Conservation (phyloP, 2,329 filamentous ascomycete genomes). For the Colletotrichum sp. region DNA sequence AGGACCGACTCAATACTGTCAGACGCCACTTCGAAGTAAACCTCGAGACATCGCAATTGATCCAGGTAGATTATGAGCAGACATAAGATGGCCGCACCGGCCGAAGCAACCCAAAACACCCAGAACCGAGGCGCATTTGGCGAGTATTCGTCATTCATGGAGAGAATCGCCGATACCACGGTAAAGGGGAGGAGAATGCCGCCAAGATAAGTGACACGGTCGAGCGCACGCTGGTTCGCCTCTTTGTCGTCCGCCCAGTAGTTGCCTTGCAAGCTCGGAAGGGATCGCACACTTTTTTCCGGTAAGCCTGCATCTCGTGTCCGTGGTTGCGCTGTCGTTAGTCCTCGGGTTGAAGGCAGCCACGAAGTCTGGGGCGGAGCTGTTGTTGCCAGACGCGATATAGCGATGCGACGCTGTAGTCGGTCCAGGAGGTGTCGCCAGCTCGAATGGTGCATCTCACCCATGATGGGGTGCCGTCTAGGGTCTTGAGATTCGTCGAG, state of each 20-base stretch:
- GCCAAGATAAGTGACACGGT: constrained; percentile 55
- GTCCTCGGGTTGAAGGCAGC: constrained; percentile 18
- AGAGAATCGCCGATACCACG: constrained; percentile 51
- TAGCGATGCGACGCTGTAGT: constrained; percentile 27
- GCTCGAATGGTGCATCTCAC: constrained; percentile 16
- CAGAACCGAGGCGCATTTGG: constrained; percentile 48
- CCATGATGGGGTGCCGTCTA: neutral
- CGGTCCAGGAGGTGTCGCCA: constrained; percentile 38
- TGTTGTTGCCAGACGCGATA: constrained; percentile 3
- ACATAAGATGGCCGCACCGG: constrained; percentile 41
- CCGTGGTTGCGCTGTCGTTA: neutral
- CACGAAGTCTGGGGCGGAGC: constrained; percentile 25
- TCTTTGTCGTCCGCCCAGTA: constrained; percentile 23
- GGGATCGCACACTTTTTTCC: neutral
- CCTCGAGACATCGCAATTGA: constrained; percentile 48
- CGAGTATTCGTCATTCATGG: constrained; percentile 50
- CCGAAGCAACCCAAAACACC: constrained; percentile 52
- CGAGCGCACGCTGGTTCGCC: constrained; percentile 44
- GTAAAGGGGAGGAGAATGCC: constrained; percentile 53
- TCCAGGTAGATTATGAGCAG: constrained; percentile 54
- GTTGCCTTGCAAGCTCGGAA: neutral
- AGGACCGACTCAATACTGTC: constrained; percentile 26
- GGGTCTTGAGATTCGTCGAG: constrained; percentile 24
- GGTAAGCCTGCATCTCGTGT: neutral
- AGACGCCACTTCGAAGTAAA: constrained; percentile 49